phyloP scores from a whole-genome alignment of 768 basidiomycete species.

The Mycena alexandri region DNA sequence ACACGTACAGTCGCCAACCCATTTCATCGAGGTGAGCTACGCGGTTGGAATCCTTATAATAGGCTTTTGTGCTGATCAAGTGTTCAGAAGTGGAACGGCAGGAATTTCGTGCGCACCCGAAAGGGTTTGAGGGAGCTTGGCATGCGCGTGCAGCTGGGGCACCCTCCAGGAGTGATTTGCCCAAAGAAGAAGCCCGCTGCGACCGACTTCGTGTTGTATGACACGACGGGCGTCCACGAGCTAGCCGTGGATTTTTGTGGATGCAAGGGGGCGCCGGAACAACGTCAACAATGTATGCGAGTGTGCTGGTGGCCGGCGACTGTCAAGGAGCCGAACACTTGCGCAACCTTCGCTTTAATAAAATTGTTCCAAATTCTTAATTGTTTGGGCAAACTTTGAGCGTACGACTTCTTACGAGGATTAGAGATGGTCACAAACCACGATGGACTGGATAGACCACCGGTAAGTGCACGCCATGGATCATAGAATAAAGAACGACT shows the following conservation, averaged over 20 bases:
- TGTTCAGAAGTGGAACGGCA: constrained; percentile 10
- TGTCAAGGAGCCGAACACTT: constrained; percentile 17
- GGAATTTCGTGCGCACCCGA: not conserved
- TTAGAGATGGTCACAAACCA: constrained; percentile 3
- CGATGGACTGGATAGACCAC: constrained; percentile 17
- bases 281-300: constrained; percentile 22
- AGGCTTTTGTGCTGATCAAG: too few relatives aligned
- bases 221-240: constrained; percentile 28
- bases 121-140: constrained; percentile 22
- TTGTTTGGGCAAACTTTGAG: constrained; percentile 29
- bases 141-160: constrained; percentile 30
- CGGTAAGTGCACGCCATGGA: constrained; percentile 7
- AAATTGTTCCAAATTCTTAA: constrained; percentile 30
- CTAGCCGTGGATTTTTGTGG: constrained; percentile 32
- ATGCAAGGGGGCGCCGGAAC: not conserved
- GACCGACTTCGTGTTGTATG: constrained; percentile 21
- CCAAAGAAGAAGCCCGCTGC: not conserved
- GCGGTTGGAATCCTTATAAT: too few relatives aligned
- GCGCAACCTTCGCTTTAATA: constrained; percentile 25
- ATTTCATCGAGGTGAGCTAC: constrained; percentile 21
- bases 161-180: constrained; percentile 6
- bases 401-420: constrained; percentile 31
- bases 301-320: constrained; percentile 35
- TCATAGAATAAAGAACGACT: not conserved
- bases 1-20: not conserved